A percentile compares a stretch with the other conserved stretches of the same genome.
These are phyloP conservation scores for Vishniacozyma victoriae DNA, from an alignment of 768 basidiomycete genomes.

Conservation along the genomic window DNA sequence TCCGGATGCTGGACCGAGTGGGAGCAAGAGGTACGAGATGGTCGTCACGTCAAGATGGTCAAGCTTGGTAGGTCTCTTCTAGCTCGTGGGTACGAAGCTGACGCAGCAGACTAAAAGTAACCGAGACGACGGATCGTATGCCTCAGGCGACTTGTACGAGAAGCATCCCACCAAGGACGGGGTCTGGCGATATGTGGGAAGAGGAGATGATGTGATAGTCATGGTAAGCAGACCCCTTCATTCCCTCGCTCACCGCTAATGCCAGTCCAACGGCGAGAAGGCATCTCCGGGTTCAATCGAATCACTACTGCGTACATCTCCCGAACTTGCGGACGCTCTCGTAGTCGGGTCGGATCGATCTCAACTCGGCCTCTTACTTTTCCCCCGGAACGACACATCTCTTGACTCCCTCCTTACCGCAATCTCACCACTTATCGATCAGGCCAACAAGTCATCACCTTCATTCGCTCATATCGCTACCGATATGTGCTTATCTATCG, in stretches of 20 bases:
- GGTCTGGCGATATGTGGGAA: constrained; percentile 52
- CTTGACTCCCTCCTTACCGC: constrained; percentile 1
- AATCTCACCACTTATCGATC: constrained; percentile 3
- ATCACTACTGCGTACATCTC: constrained; percentile 50
- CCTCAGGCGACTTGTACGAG: constrained; percentile 56
- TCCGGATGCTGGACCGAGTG: constrained; percentile 47
- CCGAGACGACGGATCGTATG: constrained; percentile 54
- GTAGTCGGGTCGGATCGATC: constrained; percentile 54
- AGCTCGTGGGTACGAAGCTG: not conserved
- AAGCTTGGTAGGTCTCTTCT: constrained; percentile 48
- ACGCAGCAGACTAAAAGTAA: constrained; percentile 48
- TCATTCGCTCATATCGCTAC: constrained; percentile 36
- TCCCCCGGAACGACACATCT: constrained; percentile 33
- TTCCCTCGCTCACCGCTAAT: not conserved
- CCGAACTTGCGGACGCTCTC: constrained; percentile 52
- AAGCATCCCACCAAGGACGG: constrained; percentile 49
- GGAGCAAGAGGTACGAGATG: constrained; percentile 50
- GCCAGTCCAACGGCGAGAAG: constrained; percentile 53
- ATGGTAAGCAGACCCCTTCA: constrained; percentile 19
- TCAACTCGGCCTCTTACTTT: constrained; percentile 54
- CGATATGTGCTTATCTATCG: constrained; percentile 39
- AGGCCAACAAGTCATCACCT: constrained; percentile 37
- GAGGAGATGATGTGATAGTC: constrained; percentile 56
- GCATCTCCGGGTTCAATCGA: constrained; percentile 57
- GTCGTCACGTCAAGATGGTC: constrained; percentile 54